A percentile compares a stretch with the other conserved stretches of the same genome.
These are phyloP conservation scores for Microdochium paspali DNA, from an alignment of 2,329 filamentous ascomycete species.

Conservation along the genomic window DNA sequence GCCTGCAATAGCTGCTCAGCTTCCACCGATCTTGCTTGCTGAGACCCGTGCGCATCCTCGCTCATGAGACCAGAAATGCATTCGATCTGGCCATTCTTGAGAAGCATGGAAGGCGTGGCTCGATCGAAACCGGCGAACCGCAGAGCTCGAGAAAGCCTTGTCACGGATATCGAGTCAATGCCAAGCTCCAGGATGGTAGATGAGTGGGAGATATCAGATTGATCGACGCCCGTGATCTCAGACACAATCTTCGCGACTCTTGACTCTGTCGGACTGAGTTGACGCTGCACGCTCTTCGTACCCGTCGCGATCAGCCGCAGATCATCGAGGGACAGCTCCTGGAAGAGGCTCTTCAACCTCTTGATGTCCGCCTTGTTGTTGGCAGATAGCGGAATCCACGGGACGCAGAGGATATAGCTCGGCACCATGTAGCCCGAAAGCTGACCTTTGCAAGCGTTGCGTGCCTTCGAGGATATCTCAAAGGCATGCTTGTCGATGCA, in stretches of 20 bases:
- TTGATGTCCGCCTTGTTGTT: slow-evolving; percentile 87
- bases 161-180: slow-evolving; percentile 77
- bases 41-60: slow-evolving; percentile 21
- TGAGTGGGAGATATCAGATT: slow-evolving; percentile 33
- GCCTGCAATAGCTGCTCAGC: slow-evolving; percentile 54
- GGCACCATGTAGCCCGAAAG: slow-evolving; percentile 88
- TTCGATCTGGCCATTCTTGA: slow-evolving; percentile 48
- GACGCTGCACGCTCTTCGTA: slow-evolving; percentile 7
- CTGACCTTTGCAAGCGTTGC: slow-evolving; percentile 54
- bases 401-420: slow-evolving; percentile 66
- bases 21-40: slow-evolving; percentile 9
- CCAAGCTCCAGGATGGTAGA: slow-evolving; percentile 79
- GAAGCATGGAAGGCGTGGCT: slow-evolving; percentile 56
- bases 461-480: slow-evolving; percentile 34
- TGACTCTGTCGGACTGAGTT: slow-evolving; percentile 26
- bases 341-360: slow-evolving; percentile 57
- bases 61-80: slow-evolving; percentile 32
- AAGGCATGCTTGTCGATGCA: slow-evolving; percentile 22
- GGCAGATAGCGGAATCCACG: slow-evolving; percentile 66
- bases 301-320: slow-evolving; percentile 46
- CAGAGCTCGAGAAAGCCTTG: slow-evolving; percentile 57
- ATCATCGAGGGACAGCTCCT: slow-evolving; percentile 45
- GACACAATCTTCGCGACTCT: slow-evolving; percentile 45
- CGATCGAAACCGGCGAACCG: slow-evolving; percentile 50
- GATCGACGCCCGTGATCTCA: slow-evolving; percentile 36